Base-by-base conservation (phyloP, 2,329 filamentous ascomycete species). In the Pseudogymnoascus sp. region DNA sequence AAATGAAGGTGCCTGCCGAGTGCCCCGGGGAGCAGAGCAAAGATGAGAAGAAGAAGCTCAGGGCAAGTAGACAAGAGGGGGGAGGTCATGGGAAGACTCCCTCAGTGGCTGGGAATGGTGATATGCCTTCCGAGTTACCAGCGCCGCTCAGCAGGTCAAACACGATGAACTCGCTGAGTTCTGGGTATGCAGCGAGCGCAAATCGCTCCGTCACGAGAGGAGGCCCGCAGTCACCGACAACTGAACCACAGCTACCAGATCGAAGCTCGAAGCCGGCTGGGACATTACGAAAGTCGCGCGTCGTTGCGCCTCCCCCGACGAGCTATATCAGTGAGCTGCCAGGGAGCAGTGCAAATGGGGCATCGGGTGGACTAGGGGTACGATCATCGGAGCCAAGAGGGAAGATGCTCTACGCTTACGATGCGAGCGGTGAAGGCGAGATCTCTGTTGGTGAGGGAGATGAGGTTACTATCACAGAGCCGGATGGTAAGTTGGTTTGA, bases 1-100 rank as follows among this genome's bases (percentile, higher is more conserved):
- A 99, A 79, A 95, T 99, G 89, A 99, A 98, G 77, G 95, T 98
- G 0, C 92, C 95, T 0, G 90, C 95, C 6, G 91, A 96, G 73
- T 99, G 95, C 73, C 95, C 95, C 0, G 95, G 95, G 61, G 95
- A 98, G 73, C 86, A 95, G 73, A 88, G 83, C 67, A 99, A 98
- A 77, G 95, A 98, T 67, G 93, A 96, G 71, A 93, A 88, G 79
- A 99, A 97, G 81, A 96, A 93, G 72, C 82, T 96, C 69, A 98
- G 98, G 77, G 83, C 84, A 45, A 89, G 93, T 74, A 85, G 93
- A 66, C 93, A 98, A 77, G 88, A 90, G 65, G 82, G 87, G 4
- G 89, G 93, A 11, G 90, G 88, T 63, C 68, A 68, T 1, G 61
- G 70, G 11, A 71, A 69, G 60, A 69, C 69, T n/a, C 63, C 63